Conservation (phyloP, 2,329 filamentous ascomycete genomes). For the Gliomastix tumulicola region DNA sequence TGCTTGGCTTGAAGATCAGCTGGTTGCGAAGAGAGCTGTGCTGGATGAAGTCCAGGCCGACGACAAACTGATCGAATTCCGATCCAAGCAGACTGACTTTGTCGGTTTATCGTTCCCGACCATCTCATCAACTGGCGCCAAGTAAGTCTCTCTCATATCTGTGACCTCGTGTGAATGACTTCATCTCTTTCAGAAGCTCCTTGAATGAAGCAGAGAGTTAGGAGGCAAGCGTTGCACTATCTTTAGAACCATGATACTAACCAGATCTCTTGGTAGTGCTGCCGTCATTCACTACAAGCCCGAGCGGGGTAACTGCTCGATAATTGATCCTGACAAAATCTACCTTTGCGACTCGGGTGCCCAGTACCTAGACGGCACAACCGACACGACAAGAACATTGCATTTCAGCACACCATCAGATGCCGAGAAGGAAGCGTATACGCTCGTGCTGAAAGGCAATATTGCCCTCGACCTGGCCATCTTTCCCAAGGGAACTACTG, state of each 20-base stretch:
- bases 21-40: slow-evolving; percentile 62
- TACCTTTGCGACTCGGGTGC: slow-evolving; percentile 97
- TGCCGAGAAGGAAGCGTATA: slow-evolving; percentile 84
- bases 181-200: too few species aligned
- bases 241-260: not conserved
- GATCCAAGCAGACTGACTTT: slow-evolving; percentile 64
- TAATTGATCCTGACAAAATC: slow-evolving; percentile 76
- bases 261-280: slow-evolving; percentile 61
- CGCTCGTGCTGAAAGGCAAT: slow-evolving; percentile 87
- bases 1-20: slow-evolving; percentile 89
- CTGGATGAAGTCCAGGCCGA: slow-evolving; percentile 89
- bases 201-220: too few species aligned
- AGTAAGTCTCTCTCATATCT: too few species aligned
- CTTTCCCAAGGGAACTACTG: slow-evolving; percentile 92
- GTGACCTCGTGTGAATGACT: too few species aligned
- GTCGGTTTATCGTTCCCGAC: slow-evolving; percentile 91
- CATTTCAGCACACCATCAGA: slow-evolving; percentile 83
- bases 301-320: slow-evolving; percentile 71
- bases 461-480: slow-evolving; percentile 80
- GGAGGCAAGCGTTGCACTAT: too few species aligned
- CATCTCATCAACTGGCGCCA: slow-evolving; percentile 86
- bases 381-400: slow-evolving; percentile 87
- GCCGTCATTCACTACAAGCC: slow-evolving; percentile 96
- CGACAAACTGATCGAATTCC: slow-evolving; percentile 77
- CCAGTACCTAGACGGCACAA: slow-evolving; percentile 94